These are phyloP conservation scores for Didymellaceae sp. DNA, from an alignment of 2,329 filamentous ascomycete species.

Conservation along the genomic window DNA sequence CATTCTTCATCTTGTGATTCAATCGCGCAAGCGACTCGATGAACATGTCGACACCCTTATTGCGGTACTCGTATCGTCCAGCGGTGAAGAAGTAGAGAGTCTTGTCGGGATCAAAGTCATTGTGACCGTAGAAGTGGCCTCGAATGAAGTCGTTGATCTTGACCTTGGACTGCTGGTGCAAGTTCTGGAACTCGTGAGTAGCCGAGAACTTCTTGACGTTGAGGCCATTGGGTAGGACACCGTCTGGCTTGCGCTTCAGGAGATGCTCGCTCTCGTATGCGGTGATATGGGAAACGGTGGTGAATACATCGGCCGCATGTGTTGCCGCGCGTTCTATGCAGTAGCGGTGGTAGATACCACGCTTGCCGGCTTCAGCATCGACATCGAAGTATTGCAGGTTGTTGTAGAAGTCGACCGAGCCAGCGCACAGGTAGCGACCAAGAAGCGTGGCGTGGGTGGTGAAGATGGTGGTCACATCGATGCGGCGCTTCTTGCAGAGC, in stretches of 20 bases:
- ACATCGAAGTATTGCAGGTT: conserved; percentile 97
- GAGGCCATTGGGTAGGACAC: conserved; percentile 92
- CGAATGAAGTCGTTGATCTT: conserved; percentile 98
- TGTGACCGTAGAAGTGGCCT: conserved; percentile 97
- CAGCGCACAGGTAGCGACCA: conserved; percentile 93
- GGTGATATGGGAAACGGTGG: conserved; percentile 97
- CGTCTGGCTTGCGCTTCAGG: conserved; percentile 95
- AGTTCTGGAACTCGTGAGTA: conserved; percentile 97
- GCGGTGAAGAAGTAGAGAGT: conserved; percentile 98
- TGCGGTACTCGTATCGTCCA: conserved; percentile 95
- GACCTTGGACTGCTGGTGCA: conserved; percentile 95
- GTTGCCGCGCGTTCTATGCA: conserved; percentile 95
- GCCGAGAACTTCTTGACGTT: conserved; percentile 99
- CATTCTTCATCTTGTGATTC: conserved; percentile 87
- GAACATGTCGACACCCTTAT: conserved; percentile 99
- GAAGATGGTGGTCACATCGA: conserved; percentile 97
- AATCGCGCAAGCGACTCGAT: conserved; percentile 93
- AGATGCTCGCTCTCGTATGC: conserved; percentile 98
- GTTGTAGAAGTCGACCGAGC: conserved; percentile 99
- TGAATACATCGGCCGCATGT: conserved; percentile 95
- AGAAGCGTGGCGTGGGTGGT: conserved; percentile 96
- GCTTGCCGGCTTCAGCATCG: conserved; percentile 94
- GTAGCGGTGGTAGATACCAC: conserved; percentile 97
- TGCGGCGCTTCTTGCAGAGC: conserved; percentile 88
- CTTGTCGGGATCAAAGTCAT: conserved; percentile 95